phyloP scores from a whole-genome alignment of 805 yeast species.

The Lachancea dasiensis region DNA sequence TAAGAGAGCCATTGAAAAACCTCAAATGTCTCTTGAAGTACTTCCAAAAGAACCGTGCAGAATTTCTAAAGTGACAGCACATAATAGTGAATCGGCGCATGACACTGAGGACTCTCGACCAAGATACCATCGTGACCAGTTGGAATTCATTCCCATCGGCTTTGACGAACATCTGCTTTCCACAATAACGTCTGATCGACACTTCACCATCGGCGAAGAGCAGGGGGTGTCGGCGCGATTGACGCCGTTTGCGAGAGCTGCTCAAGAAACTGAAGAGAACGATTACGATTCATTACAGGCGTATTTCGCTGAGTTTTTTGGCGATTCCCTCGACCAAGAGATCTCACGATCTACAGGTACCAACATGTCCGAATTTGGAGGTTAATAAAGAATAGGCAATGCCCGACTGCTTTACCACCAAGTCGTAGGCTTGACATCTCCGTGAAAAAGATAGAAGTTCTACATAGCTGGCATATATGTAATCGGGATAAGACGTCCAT shows the following conservation, averaged over 20 bases:
- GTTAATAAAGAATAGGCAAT: too few species aligned
- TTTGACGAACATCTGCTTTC: conserved; percentile 15
- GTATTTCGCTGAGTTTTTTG: conserved; percentile 11
- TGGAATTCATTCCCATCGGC: conserved; percentile 23
- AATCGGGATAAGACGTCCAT: too few species aligned
- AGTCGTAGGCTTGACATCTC: too few species aligned
- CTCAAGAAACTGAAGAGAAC: conserved; percentile 2
- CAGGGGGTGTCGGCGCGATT: background rate
- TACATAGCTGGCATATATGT: too few species aligned
- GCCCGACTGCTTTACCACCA: too few species aligned
- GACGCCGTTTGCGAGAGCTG: conserved; percentile 9
- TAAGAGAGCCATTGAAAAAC: too few species aligned
- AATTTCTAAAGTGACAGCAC: too few species aligned
- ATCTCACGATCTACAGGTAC: too few species aligned
- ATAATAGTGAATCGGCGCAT: too few species aligned
- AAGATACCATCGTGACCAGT: conserved; percentile 6
- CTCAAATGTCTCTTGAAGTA: too few species aligned
- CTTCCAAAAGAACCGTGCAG: background rate
- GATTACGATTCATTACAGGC: conserved; percentile 16
- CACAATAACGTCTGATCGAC: conserved; percentile 8
- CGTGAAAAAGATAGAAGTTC: too few species aligned
- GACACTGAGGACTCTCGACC: conserved; percentile 3
- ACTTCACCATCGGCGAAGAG: background rate
- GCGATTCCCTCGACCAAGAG: conserved; percentile 5
- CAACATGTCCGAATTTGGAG: too few species aligned